Evolutionary conservation across 352 stramenopile species (phyloP), one percentile per base, ranked within the genome.

Genomic region (Phytophthora pisi): DNA sequence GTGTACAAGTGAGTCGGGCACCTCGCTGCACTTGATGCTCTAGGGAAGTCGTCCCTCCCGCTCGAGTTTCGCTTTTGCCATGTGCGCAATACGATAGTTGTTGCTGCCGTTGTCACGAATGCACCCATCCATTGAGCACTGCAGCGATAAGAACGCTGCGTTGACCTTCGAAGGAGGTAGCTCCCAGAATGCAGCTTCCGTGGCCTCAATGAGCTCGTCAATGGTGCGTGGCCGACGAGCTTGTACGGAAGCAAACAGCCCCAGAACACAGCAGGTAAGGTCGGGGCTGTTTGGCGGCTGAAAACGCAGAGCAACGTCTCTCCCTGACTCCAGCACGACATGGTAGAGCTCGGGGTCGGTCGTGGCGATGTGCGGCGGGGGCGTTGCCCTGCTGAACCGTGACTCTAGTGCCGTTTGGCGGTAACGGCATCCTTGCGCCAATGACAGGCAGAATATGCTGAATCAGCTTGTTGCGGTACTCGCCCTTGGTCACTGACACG

Each of bases 41-140:
- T 26, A 20, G 53, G 47, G 62, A 54, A 69, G 54, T 69, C 62
- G 45, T 64, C 54, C 54, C 62, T 67, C 60, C 60, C 45, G 51
- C 26, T 60, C 51, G 10, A 36, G 60, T 51, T 36, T 31, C 20
- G 38, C 47, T 38, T 69, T 64, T 3, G 1, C 15, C 62, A 69
- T 58, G 62, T 63, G 62, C 1, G 18, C 23, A 15, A 40, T 16
- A 6, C 46, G 24, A 28, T 50, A 64, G 2, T 58, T 38, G 30
- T 69, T 69, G 36, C 26, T 28, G 2, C 54, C 54, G 4, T 15
- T 8, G 9, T 36, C 42, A 9, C 31, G 13, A 50, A 69, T 69
- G 28, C 38, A 69, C 28, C 16, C 18, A 36, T 69, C 47, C 54
- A 69, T 69, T 18, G 47, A 24, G 26, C 24, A 30, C 18, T 69